Percentiles rank a stretch among this genome's conserved stretches.
phyloP scores from a whole-genome alignment of 495 filamentous ascomycete genomes.

The Neurospora sp. region DNA sequence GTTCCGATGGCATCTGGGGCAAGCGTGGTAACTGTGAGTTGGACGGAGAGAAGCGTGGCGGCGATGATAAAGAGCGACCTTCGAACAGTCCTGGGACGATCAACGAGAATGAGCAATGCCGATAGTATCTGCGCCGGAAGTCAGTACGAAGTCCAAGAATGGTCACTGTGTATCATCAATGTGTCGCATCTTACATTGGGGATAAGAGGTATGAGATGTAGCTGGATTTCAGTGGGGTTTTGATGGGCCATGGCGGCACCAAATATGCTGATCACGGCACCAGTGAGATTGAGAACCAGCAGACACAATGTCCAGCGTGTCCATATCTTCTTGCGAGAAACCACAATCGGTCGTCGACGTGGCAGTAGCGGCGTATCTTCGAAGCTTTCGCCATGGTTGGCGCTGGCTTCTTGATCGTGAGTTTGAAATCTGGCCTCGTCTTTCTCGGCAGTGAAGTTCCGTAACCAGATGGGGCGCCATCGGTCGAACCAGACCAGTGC shows the following conservation, averaged over 20 bases:
- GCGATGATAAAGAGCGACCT: conserved; percentile 19
- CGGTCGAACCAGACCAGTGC: conserved; percentile 11
- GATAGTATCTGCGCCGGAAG: conserved; percentile 9
- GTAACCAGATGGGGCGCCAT: conserved; percentile 21
- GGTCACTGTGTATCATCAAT: background rate
- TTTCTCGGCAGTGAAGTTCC: conserved; percentile 16
- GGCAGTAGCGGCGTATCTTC: background rate
- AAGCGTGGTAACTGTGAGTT: conserved; percentile 7
- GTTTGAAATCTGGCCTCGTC: background rate
- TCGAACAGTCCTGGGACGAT: conserved; percentile 15
- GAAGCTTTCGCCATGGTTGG: background rate
- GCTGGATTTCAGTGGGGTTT: background rate
- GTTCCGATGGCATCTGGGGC: conserved; percentile 3
- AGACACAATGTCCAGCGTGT: conserved; percentile 12
- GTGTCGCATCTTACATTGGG: conserved; percentile 15
- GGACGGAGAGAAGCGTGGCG: conserved; percentile 5
- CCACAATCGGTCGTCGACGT: background rate
- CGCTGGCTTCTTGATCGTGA: background rate
- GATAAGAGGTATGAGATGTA: conserved; percentile 11
- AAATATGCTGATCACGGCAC: conserved; percentile 1
- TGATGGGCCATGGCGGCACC: conserved; percentile 6
- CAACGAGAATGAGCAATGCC: conserved; percentile 12
- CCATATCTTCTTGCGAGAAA: conserved; percentile 4
- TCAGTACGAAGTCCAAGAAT: background rate
- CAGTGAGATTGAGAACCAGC: conserved; percentile 4